phyloP scores from a whole-genome alignment of 1,139 yeast genomes.

The Saccharomyces hybrid region DNA sequence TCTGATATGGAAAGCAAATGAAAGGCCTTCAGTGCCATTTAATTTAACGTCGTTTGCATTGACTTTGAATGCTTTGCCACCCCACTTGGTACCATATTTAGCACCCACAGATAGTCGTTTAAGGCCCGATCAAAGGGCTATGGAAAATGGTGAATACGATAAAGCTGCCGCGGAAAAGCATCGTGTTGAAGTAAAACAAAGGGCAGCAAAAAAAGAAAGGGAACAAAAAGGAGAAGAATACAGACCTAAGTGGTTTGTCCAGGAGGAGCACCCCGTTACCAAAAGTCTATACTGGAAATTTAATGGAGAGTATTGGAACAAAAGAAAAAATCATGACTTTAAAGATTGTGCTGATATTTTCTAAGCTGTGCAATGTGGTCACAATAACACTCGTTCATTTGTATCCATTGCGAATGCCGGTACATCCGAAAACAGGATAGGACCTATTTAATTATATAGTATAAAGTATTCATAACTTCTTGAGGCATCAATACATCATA shows the following conservation, averaged over 20 bases:
- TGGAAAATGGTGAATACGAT: constrained; percentile 94
- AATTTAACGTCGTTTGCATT: constrained; percentile 88
- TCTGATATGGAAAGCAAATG: constrained; percentile 81
- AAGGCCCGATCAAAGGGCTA: constrained; percentile 96
- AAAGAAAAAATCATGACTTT: constrained; percentile 49
- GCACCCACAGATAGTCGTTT: constrained; percentile 91
- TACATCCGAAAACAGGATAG: not conserved
- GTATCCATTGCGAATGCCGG: not conserved
- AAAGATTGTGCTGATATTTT: constrained; percentile 48
- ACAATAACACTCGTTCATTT: not conserved
- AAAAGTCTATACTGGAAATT: constrained; percentile 74
- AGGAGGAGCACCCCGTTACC: constrained; percentile 69
- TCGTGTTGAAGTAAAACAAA: constrained; percentile 87
- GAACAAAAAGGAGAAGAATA: constrained; percentile 50
- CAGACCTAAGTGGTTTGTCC: constrained; percentile 68
- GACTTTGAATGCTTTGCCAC: constrained; percentile 67
- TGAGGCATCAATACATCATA: not conserved
- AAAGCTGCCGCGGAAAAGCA: constrained; percentile 77
- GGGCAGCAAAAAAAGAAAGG: constrained; percentile 64
- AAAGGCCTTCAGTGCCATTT: constrained; percentile 81
- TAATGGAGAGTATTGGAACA: constrained; percentile 69
- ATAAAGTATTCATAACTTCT: not conserved
- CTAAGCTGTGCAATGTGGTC: constrained; percentile 9
- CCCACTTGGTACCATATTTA: constrained; percentile 52
- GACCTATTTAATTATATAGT: not conserved